Evolutionary conservation across 1,284 basidiomycete species (phyloP), one percentile per base, ranked within the genome.

Genomic region (Ganoderma leucocontextum): DNA sequence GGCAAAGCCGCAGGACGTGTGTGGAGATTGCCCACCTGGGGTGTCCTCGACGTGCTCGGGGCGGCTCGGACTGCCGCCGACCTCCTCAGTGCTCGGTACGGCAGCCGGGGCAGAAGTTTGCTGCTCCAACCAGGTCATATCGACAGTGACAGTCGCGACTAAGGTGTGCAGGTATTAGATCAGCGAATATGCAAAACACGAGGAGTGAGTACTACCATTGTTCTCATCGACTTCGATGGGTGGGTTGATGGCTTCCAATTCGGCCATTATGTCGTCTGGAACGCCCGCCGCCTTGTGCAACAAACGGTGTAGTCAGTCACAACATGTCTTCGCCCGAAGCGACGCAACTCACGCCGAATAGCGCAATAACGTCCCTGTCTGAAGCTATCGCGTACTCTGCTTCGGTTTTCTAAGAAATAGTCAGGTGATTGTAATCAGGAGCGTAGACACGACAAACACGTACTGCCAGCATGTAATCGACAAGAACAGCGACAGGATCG

Each of bases 381-480:
- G 47, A 64, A 5, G 63, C 63, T 33, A 64, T 58, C 1, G 63
- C 63, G 9, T 41, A 15, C 2, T 49, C 55, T 10, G 63, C 63
- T 0, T 29, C 53, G 10, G 39, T 44, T 38, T 64, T 33, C 63
- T 64, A n/a, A 6, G 4, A 10, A 33, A 8, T 2, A 1, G 19
- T 36, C 19, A 12, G 12, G 10, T 8, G 35, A 36, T 10, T 19
- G 17, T 19, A 4, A 7, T 2, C 3, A 47, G 33, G 1, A 41
- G 9, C n/a, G n/a, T 17, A 29, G 17, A 36, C 15, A 39, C 5
- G 4, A 22, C n/a, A 44, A 42, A 15, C 4, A 57, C 70, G 4
- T 19, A 67, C 70, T 39, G 33, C 65, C 0, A 71, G 42, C 12
- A 71, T 71, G 36, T 68, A 69, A 33, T 71, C 70, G 13, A 71